Evolutionary conservation across 345 rosid species (phyloP).

Genomic region (Linum usitatissimum): DNA sequence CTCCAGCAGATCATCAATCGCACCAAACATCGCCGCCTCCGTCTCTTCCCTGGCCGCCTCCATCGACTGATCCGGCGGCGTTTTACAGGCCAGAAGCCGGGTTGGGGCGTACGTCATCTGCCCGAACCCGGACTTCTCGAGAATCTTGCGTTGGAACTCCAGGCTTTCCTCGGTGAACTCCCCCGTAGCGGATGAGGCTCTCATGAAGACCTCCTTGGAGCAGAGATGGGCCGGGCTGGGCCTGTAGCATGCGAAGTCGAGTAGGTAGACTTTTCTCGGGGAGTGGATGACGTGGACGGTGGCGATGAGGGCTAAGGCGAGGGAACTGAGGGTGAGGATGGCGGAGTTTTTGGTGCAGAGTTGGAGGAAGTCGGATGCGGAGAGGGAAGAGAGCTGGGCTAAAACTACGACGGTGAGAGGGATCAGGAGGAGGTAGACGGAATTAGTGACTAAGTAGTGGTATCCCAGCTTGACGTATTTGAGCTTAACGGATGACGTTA

Average conservation of each 20-base stretch:
- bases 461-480: slow-evolving; percentile 6
- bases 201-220: slow-evolving; percentile 7
- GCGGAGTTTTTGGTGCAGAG: not conserved
- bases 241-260: slow-evolving; percentile 18
- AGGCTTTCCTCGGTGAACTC: slow-evolving; percentile 11
- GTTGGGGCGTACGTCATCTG: slow-evolving; percentile 11
- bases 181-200: not conserved
- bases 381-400: not conserved
- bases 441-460: slow-evolving; percentile 7
- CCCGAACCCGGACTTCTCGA: slow-evolving; percentile 16
- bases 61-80: slow-evolving; percentile 3
- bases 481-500: not conserved
- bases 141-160: slow-evolving; percentile 8
- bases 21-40: slow-evolving; percentile 15
- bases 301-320: not conserved
- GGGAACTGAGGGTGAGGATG: not conserved
- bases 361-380: not conserved
- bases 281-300: slow-evolving; percentile 2
- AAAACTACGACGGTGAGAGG: not conserved
- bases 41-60: slow-evolving; percentile 8
- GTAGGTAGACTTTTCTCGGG: slow-evolving; percentile 12
- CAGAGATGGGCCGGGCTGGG: slow-evolving; percentile 1
- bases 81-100: not conserved
- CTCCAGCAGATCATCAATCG: slow-evolving; percentile 12
- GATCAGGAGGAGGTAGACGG: slow-evolving; percentile 10